Evolutionary conservation across 1,284 basidiomycete species (phyloP).

Genomic region (Somion occarium): DNA sequence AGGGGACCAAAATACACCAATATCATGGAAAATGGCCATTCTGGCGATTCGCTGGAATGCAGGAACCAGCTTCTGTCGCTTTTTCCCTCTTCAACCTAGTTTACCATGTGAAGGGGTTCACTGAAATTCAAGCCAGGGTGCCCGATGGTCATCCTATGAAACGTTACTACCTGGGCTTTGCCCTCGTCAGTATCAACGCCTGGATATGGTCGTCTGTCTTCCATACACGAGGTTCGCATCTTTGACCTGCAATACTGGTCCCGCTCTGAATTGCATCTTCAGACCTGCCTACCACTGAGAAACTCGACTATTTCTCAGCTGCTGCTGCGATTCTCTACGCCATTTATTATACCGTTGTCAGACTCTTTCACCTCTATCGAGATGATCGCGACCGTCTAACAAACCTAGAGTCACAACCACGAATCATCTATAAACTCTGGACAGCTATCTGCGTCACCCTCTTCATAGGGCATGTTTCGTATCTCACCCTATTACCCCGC

Average conservation of each 20-base stretch:
- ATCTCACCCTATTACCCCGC: conserved; percentile 69
- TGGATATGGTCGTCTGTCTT: conserved; percentile 95
- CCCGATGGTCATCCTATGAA: conserved; percentile 65
- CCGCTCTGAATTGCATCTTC: conserved; percentile 10
- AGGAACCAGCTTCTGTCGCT: conserved; percentile 90
- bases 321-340: conserved; percentile 77
- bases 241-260: neutral
- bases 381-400: conserved; percentile 23
- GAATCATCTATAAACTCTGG: conserved; percentile 27
- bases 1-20: conserved; percentile 54
- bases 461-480: conserved; percentile 73
- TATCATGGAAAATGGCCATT: conserved; percentile 99
- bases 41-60: conserved; percentile 79
- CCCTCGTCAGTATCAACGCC: conserved; percentile 77
- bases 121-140: conserved; percentile 45
- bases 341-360: conserved; percentile 69
- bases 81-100: conserved; percentile 87
- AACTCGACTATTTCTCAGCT: conserved; percentile 94
- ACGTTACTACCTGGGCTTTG: conserved; percentile 65
- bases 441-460: conserved; percentile 41
- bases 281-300: conserved; percentile 87
- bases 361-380: conserved; percentile 77
- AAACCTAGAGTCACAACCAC: conserved; percentile 17
- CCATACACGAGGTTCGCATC: conserved; percentile 77
- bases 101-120: conserved; percentile 60